A percentile compares a stretch with the other conserved stretches of the same genome.
phyloP scores from a whole-genome alignment of 257 asterid genomes.

The Lavandula angustifolia region DNA sequence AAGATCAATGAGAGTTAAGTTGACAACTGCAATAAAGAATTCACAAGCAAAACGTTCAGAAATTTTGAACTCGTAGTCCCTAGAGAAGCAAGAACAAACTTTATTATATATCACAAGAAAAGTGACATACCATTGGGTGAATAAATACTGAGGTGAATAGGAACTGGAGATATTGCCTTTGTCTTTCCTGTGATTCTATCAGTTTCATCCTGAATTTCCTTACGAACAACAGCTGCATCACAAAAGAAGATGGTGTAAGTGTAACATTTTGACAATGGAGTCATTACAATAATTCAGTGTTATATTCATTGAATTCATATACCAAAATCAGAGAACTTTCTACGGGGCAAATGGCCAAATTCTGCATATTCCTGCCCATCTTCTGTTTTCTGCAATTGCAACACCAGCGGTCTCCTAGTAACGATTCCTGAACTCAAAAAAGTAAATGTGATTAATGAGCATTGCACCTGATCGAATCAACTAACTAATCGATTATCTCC shows the following conservation, averaged over 20 bases:
- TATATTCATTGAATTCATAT: slow-evolving; percentile 32
- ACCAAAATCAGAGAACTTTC: slow-evolving; percentile 74
- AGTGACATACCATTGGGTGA: too few relatives aligned
- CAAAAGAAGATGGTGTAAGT: background rate
- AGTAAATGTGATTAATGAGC: background rate
- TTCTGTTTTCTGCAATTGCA: slow-evolving; percentile 80
- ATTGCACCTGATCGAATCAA: background rate
- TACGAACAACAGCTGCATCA: slow-evolving; percentile 71
- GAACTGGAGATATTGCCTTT: slow-evolving; percentile 19
- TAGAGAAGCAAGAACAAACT: background rate
- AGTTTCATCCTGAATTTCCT: slow-evolving; percentile 88
- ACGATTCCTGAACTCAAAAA: slow-evolving; percentile 63
- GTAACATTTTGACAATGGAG: slow-evolving; percentile 21
- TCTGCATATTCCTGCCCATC: slow-evolving; percentile 90
- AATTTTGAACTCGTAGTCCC: background rate
- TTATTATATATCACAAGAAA: too few relatives aligned
- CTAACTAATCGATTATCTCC: background rate
- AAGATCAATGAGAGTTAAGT: slow-evolving; percentile 74
- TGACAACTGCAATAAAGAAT: slow-evolving; percentile 70
- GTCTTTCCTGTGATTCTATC: slow-evolving; percentile 90
- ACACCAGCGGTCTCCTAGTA: slow-evolving; percentile 89
- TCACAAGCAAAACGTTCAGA: slow-evolving; percentile 18
- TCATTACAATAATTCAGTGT: slow-evolving; percentile 3
- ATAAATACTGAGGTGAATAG: too few relatives aligned
- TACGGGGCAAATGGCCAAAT: slow-evolving; percentile 77